Conservation (phyloP, 768 basidiomycete species). For the Pleurotus salmoneostramineus region DNA sequence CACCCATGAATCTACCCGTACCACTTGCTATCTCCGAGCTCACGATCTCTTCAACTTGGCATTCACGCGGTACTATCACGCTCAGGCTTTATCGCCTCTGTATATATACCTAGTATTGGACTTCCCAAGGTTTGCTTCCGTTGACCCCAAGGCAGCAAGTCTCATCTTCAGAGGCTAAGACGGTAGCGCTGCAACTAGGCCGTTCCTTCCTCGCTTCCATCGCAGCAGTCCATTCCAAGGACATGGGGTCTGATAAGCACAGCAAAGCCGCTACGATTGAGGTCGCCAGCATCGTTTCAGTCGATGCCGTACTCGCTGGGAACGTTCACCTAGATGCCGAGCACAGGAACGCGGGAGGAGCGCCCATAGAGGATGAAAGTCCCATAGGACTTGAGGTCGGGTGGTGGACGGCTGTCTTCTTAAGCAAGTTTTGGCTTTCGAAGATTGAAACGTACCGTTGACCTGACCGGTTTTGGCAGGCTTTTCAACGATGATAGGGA, state of each 20-base stretch:
- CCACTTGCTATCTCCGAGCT: not conserved
- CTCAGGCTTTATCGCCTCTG: not conserved
- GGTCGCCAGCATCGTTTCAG: not conserved
- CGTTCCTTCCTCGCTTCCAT: not conserved
- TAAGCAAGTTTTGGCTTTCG: not conserved
- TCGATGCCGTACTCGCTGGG: not conserved
- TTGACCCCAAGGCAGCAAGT: not conserved
- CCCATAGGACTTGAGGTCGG: constrained; percentile 8
- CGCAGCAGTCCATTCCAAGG: not conserved
- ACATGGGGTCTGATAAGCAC: not conserved
- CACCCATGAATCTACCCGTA: not conserved
- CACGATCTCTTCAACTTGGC: not conserved
- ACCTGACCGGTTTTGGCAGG: not conserved
- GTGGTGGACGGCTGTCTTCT: constrained; percentile 9
- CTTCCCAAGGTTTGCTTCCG: not conserved
- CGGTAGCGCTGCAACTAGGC: not conserved
- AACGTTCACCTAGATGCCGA: not conserved
- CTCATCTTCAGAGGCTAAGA: not conserved
- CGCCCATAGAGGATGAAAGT: constrained; percentile 6
- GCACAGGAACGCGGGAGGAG: constrained; percentile 8
- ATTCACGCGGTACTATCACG: not conserved
- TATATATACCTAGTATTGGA: not conserved
- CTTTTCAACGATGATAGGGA: constrained; percentile 26
- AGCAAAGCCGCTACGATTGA: not conserved
- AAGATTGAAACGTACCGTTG: not conserved